Evolutionary conservation across 768 basidiomycete species (phyloP).

Genomic region (Mycena belliarum): DNA sequence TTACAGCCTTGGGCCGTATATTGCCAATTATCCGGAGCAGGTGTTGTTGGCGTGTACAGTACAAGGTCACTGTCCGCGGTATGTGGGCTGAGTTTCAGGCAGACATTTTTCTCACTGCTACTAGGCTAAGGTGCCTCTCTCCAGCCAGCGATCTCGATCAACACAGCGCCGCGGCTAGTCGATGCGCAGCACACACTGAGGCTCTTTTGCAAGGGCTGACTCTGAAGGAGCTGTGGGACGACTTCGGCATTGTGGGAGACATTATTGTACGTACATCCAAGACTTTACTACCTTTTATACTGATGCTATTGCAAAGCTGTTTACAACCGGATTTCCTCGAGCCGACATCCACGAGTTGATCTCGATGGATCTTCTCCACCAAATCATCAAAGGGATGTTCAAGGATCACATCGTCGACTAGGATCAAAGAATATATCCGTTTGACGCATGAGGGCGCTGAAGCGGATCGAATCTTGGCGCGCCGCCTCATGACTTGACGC

Average conservation of each 20-base stretch:
- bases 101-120: too few relatives aligned
- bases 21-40: conserved; percentile 44
- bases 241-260: conserved; percentile 28
- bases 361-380: conserved; percentile 35
- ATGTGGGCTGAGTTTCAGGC: neutral
- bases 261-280: conserved; percentile 28
- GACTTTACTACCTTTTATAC: neutral
- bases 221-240: conserved; percentile 25
- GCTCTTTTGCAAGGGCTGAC: conserved; percentile 9
- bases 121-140: neutral
- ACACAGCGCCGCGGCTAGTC: neutral
- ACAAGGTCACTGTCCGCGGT: conserved; percentile 30
- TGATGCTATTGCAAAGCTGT: conserved; percentile 23
- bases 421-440: conserved; percentile 32
- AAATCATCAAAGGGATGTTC: conserved; percentile 25
- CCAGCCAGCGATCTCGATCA: neutral
- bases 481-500: neutral
- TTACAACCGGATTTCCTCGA: conserved; percentile 35
- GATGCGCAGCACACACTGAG: conserved; percentile 17
- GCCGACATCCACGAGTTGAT: conserved; percentile 36
- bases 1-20: conserved; percentile 33
- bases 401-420: conserved; percentile 40
- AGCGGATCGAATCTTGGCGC: conserved; percentile 42
- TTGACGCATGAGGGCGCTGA: conserved; percentile 80
- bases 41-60: conserved; percentile 29